phyloP scores from a whole-genome alignment of 2,329 filamentous ascomycete species.

The Botrytis elliptica region DNA sequence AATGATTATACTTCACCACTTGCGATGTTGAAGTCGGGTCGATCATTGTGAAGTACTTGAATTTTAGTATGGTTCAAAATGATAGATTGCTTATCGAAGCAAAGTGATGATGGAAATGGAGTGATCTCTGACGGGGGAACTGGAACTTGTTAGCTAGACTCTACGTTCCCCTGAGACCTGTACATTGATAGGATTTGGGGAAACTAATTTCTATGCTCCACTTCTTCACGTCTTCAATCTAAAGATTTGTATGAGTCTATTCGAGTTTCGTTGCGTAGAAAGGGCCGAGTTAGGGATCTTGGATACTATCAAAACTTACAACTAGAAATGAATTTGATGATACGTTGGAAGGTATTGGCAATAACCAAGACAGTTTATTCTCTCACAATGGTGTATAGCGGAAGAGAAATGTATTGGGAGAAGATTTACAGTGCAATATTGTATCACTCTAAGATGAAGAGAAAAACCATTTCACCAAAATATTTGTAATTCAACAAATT shows the following conservation, averaged over 20 bases:
- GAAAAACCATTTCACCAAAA: background rate
- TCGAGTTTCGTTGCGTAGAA: background rate
- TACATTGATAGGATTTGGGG: background rate
- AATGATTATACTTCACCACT: background rate
- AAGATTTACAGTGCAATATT: background rate
- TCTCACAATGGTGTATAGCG: background rate
- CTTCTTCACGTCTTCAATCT: background rate
- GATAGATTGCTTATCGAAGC: background rate
- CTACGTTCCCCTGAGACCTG: background rate
- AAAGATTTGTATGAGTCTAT: background rate
- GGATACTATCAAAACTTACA: background rate
- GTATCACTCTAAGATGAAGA: background rate
- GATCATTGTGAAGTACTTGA: background rate
- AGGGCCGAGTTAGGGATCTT: fast-evolving
- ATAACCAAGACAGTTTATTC: background rate
- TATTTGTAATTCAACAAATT: background rate
- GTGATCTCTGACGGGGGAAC: fast-evolving
- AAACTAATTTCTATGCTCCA: background rate
- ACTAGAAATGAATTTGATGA: background rate
- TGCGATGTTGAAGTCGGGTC: fast-evolving
- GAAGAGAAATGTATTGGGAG: background rate
- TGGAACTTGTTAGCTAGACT: background rate
- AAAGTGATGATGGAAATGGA: background rate
- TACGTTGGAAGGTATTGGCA: background rate
- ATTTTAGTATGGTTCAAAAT: background rate